phyloP scores from a whole-genome alignment of 2,329 filamentous ascomycete species.

The Phyllosticta citrichinensis region DNA sequence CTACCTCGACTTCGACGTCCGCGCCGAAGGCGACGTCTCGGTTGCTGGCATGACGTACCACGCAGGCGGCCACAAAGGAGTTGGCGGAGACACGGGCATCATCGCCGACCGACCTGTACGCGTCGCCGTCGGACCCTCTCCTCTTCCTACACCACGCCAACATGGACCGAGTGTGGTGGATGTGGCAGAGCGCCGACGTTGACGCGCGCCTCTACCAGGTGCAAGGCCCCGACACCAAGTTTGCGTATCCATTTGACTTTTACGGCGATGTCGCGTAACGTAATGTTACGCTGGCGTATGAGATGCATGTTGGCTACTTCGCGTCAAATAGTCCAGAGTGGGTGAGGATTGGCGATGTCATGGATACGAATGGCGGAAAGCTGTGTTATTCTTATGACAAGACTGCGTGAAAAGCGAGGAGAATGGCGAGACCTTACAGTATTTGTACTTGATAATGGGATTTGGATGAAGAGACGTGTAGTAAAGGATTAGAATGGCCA shows the following conservation, averaged over 20 bases:
- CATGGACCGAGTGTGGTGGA: slow-evolving; percentile 41
- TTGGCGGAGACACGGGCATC: slow-evolving; percentile 16
- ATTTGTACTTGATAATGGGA: not conserved
- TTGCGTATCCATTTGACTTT: slow-evolving; percentile 9
- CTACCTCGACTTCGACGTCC: slow-evolving; percentile 5
- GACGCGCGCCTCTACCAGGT: slow-evolving; percentile 18
- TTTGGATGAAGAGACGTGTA: too few relatives aligned
- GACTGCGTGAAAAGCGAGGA: not conserved
- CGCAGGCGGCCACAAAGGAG: slow-evolving; percentile 38
- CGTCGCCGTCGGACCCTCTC: slow-evolving; percentile 18
- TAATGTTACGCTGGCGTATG: slow-evolving; percentile 8
- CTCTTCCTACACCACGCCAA: slow-evolving; percentile 34
- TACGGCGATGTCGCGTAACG: slow-evolving; percentile 4
- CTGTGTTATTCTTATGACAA: slow-evolving; percentile 10
- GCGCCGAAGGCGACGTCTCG: not conserved
- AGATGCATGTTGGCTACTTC: slow-evolving; percentile 3
- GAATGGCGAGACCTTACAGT: not conserved
- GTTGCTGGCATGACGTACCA: slow-evolving; percentile 19
- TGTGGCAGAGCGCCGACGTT: slow-evolving; percentile 39
- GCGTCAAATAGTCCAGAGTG: slow-evolving; percentile 1
- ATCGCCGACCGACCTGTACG: slow-evolving; percentile 3
- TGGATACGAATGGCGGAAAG: slow-evolving; percentile 10
- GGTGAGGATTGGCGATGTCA: slow-evolving; percentile 5
- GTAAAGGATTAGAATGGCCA: too few relatives aligned
- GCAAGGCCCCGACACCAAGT: slow-evolving; percentile 12